Percentiles rank a stretch among this genome's conserved stretches.
Evolutionary conservation across 306 rosid species (phyloP).

Genomic region (Castanea crenata): DNA sequence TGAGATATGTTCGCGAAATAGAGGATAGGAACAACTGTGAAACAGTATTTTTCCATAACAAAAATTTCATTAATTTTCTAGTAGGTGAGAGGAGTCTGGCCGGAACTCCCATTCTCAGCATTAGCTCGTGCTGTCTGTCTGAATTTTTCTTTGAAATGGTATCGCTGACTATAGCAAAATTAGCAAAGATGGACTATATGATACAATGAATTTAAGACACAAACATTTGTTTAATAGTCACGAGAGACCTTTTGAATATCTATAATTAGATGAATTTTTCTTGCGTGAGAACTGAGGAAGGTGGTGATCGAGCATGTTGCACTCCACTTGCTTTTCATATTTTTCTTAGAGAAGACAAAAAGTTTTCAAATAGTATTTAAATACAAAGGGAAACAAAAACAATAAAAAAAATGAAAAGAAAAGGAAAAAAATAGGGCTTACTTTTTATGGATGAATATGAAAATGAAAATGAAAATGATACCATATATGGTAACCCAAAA

Average conservation of each 20-base stretch:
- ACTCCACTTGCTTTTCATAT: neutral
- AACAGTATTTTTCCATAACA: too few species aligned
- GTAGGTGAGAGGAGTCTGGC: too few species aligned
- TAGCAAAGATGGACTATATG: neutral
- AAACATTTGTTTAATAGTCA: neutral
- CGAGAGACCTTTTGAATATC: neutral
- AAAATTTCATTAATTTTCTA: too few species aligned
- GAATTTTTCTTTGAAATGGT: too few species aligned
- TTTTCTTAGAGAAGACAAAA: neutral
- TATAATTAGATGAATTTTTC: neutral
- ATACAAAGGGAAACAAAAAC: neutral
- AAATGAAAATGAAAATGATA: too few species aligned
- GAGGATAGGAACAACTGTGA: too few species aligned
- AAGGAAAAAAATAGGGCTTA: neutral
- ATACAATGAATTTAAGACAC: neutral
- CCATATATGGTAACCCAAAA: too few species aligned
- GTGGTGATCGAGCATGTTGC: neutral
- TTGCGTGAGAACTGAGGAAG: neutral
- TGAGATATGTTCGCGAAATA: too few species aligned
- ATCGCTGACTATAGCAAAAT: neutral
- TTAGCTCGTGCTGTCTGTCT: too few species aligned
- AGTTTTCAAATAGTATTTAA: neutral
- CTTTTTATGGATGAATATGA: too few species aligned
- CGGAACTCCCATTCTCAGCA: too few species aligned
- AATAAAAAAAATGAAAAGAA: neutral